Percentiles rank a stretch among this genome's conserved stretches.
Evolutionary conservation across 306 rosid genomes (phyloP).

Genomic region (Trichosanthes truncata): DNA sequence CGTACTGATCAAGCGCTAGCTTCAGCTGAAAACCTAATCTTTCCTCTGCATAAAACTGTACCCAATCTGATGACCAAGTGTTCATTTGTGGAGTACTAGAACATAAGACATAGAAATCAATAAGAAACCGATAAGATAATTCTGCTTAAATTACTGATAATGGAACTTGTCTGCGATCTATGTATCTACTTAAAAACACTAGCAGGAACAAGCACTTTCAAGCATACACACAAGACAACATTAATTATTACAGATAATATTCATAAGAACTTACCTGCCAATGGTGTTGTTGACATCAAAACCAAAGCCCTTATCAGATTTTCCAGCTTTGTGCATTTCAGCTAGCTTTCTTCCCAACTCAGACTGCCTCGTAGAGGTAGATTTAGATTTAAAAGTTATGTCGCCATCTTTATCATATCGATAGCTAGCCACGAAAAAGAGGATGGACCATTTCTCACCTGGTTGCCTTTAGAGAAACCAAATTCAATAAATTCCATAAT

Average conservation of each 20-base stretch:
- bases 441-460: slow-evolving; percentile 43
- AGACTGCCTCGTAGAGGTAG: slow-evolving; percentile 42
- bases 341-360: slow-evolving; percentile 78
- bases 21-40: slow-evolving; percentile 82
- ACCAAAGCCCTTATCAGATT: slow-evolving; percentile 74
- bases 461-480: slow-evolving; percentile 65
- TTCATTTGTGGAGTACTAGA: slow-evolving; percentile 87
- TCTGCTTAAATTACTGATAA: background rate
- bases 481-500: slow-evolving; percentile 88
- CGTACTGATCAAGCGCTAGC: slow-evolving; percentile 52
- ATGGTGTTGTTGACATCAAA: slow-evolving; percentile 78
- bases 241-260: background rate
- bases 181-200: background rate
- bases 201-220: background rate
- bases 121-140: background rate
- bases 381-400: slow-evolving; percentile 9
- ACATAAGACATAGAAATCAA: background rate
- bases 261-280: slow-evolving; percentile 50
- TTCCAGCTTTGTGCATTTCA: slow-evolving; percentile 90
- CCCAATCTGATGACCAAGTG: slow-evolving; percentile 88
- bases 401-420: background rate
- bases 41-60: slow-evolving; percentile 72
- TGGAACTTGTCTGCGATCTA: background rate
- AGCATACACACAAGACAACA: too few relatives aligned
- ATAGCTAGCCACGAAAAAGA: background rate